phyloP scores from a whole-genome alignment of 768 basidiomycete species.

The Phylloporus rhodoxanthus region DNA sequence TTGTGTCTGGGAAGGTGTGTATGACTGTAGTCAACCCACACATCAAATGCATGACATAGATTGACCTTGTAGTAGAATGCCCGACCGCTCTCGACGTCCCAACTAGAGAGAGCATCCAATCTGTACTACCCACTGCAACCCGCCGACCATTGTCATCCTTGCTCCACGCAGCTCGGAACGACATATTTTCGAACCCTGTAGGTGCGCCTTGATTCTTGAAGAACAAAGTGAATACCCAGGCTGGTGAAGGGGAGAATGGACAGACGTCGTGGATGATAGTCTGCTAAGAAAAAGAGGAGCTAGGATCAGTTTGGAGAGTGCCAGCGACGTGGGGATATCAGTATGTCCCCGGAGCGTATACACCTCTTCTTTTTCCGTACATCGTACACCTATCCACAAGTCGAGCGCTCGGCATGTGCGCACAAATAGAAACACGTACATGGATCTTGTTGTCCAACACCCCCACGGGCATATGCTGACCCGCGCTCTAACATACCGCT shows the following conservation, averaged over 20 bases:
- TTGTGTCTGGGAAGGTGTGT: conserved; percentile 90
- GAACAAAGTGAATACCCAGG: conserved; percentile 71
- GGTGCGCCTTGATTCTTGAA: conserved; percentile 84
- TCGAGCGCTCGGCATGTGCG: not conserved
- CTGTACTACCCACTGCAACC: conserved; percentile 85
- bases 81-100: conserved; percentile 76
- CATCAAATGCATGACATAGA: conserved; percentile 2
- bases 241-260: conserved; percentile 84
- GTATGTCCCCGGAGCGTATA: conserved; percentile 79
- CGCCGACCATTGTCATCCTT: conserved; percentile 75
- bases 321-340: conserved; percentile 91
- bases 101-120: conserved; percentile 79
- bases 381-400: conserved; percentile 68
- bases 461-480: conserved; percentile 79
- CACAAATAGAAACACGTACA: conserved; percentile 41
- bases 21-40: not conserved
- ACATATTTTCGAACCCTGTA: conserved; percentile 87
- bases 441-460: conserved; percentile 96
- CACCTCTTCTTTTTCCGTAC: conserved; percentile 78
- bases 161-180: conserved; percentile 83
- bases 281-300: conserved; percentile 86
- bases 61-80: conserved; percentile 75
- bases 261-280: conserved; percentile 88
- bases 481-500: conserved; percentile 85
- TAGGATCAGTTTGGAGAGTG: conserved; percentile 86